Conservation (phyloP, 441 rosid genomes). For the Bruguiera hainesii region DNA sequence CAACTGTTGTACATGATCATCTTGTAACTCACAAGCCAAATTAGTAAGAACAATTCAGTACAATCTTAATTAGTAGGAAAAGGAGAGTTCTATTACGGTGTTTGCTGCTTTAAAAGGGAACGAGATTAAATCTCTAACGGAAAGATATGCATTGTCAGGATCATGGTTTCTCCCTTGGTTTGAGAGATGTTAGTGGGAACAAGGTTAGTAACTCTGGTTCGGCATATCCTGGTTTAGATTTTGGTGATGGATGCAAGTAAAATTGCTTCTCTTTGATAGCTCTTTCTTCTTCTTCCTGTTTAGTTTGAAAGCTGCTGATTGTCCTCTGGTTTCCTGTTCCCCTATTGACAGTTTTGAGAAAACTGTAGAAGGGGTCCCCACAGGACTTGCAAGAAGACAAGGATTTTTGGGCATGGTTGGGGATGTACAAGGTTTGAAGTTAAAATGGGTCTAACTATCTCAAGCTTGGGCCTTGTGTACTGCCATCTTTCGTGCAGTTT, state of each 20-base stretch:
- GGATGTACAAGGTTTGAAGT: constrained; percentile 44
- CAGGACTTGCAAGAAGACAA: constrained; percentile 48
- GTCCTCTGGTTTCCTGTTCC: constrained; percentile 36
- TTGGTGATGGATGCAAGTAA: constrained; percentile 70
- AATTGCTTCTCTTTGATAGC: constrained; percentile 75
- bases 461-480: constrained; percentile 62
- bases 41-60: background rate
- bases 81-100: constrained; percentile 9
- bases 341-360: constrained; percentile 57
- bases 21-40: background rate
- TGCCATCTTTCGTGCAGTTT: constrained; percentile 75
- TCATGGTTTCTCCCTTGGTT: constrained; percentile 34
- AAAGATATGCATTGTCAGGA: constrained; percentile 8
- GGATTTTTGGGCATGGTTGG: constrained; percentile 44
- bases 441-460: constrained; percentile 62
- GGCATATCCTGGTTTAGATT: constrained; percentile 43
- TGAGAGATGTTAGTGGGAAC: constrained; percentile 67
- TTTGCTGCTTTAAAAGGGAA: constrained; percentile 8
- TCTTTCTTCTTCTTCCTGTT: constrained; percentile 71
- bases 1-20: background rate
- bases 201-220: constrained; percentile 70
- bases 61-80: background rate
- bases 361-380: constrained; percentile 55
- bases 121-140: background rate
- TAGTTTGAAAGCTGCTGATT: constrained; percentile 27